These are phyloP conservation scores for Sindora glabra DNA, from an alignment of 306 rosid genomes.

Conservation along the genomic window DNA sequence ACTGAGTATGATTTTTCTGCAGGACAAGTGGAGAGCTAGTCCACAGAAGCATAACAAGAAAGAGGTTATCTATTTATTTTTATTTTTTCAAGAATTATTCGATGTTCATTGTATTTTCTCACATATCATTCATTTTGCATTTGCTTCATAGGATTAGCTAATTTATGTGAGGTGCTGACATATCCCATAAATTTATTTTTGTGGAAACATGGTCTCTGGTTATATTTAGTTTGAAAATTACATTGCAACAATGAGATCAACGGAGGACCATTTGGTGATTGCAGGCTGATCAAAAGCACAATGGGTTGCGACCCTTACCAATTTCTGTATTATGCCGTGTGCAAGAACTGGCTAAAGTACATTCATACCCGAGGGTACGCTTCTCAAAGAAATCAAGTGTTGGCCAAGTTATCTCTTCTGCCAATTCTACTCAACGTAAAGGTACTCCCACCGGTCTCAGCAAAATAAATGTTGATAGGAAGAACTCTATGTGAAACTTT, in stretches of 20 bases:
- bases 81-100: background rate
- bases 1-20: conserved; percentile 21
- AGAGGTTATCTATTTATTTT: conserved; percentile 45
- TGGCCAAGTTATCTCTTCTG: conserved; percentile 25
- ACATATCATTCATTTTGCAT: background rate
- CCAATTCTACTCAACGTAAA: conserved; percentile 23
- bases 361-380: conserved; percentile 83
- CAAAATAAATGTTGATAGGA: conserved; percentile 42
- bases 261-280: conserved; percentile 16
- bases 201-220: background rate
- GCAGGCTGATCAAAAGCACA: conserved; percentile 54
- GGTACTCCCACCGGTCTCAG: conserved; percentile 22
- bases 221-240: background rate
- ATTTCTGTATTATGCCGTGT: conserved; percentile 57
- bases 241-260: background rate
- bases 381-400: conserved; percentile 28
- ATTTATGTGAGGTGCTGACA: background rate
- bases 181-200: background rate
- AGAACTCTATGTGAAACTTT: conserved; percentile 27
- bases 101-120: background rate
- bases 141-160: too few relatives aligned
- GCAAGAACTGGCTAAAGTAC: conserved; percentile 69
- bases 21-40: conserved; percentile 95
- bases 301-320: conserved; percentile 50
- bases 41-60: conserved; percentile 32